Evolutionary conservation across 176 grass and related monocot species (phyloP), one percentile per base, ranked within the genome.

Genomic region (Saccharum spontaneum): DNA sequence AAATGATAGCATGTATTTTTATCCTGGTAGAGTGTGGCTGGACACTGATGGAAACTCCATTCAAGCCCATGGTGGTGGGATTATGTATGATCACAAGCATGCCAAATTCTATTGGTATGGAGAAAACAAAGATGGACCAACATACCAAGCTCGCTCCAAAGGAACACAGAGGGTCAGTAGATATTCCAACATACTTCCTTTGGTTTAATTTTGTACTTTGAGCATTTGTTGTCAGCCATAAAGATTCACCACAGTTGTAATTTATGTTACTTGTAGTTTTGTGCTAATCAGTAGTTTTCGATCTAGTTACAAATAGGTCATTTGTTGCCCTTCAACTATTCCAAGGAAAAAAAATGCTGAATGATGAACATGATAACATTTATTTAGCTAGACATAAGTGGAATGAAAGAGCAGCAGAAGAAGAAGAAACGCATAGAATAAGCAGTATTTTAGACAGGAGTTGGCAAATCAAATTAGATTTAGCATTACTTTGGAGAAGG

Each of bases 51-150:
- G 96, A 40, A 95, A 94, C 44, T 41, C 88, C 66, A 98, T 95
- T 86, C 93, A 98, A 88, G 96, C 96, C 55, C 93, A 98, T 87
- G 96, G 96, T 61, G 96, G 96, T 4, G 96, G 96, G 66, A 85
- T 95, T 82, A 76, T 94, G 23, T 94, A 83, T 86, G 93, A 98
- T 89, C 66, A 88, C 1, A 90, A 48, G 60, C 84, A 87, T 15
- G 75, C 66, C 34, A 95, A 83, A 57, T 95, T 90, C 64, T 98
- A 98, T 69, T 95, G 93, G 97, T 98, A 98, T 33, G 97, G 97
- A 84, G 97, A 98, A 78, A 98, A 94, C 65, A 98, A 94, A 91
- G 89, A 91, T 50, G 96, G 89, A 40, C 80, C 81, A 44, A 94
- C 91, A 11, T 98, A 98, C 54, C 89, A 89, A 87, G 50, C 90